These are phyloP conservation scores for Nakataea oryzae DNA, from an alignment of 2,329 filamentous ascomycete species.

Conservation along the genomic window DNA sequence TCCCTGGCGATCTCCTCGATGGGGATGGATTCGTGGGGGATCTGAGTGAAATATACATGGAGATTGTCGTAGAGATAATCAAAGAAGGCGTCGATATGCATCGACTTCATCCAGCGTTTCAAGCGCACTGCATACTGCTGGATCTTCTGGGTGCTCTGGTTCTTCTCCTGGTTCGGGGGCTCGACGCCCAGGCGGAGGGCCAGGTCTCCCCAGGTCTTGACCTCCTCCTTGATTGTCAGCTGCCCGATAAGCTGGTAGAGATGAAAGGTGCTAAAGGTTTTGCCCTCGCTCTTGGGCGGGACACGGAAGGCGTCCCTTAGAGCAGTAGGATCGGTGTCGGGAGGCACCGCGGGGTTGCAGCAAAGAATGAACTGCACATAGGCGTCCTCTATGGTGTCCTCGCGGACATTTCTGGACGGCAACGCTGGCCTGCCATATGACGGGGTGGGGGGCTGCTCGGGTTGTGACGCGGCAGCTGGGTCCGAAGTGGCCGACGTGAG, in stretches of 20 bases:
- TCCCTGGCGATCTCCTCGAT: slow-evolving; percentile 27
- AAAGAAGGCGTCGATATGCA: slow-evolving; percentile 92
- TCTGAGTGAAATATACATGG: slow-evolving; percentile 69
- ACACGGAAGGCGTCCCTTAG: slow-evolving; percentile 67
- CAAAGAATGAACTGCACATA: slow-evolving; percentile 81
- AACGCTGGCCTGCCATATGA: background rate
- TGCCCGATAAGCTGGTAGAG: slow-evolving; percentile 71
- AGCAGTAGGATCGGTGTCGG: slow-evolving; percentile 57
- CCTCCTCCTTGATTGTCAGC: slow-evolving; percentile 62
- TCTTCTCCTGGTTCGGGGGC: slow-evolving; percentile 68
- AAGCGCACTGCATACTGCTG: slow-evolving; percentile 89
- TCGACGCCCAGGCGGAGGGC: slow-evolving; percentile 83
- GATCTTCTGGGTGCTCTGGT: slow-evolving; percentile 85
- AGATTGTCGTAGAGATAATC: slow-evolving; percentile 73
- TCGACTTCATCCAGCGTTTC: slow-evolving; percentile 96
- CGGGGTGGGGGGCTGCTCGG: background rate
- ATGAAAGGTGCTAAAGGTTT: slow-evolving; percentile 68
- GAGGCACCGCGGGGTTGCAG: slow-evolving; percentile 74
- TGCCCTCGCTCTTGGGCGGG: slow-evolving; percentile 79
- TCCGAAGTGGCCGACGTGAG: background rate
- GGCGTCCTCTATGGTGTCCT: slow-evolving; percentile 65
- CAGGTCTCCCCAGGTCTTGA: slow-evolving; percentile 88
- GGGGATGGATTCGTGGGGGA: slow-evolving; percentile 47
- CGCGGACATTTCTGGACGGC: background rate
- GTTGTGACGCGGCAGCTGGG: background rate